These are phyloP conservation scores for Yamadazyma membranifaciens DNA, from an alignment of 1,139 yeast species.

Conservation along the genomic window DNA sequence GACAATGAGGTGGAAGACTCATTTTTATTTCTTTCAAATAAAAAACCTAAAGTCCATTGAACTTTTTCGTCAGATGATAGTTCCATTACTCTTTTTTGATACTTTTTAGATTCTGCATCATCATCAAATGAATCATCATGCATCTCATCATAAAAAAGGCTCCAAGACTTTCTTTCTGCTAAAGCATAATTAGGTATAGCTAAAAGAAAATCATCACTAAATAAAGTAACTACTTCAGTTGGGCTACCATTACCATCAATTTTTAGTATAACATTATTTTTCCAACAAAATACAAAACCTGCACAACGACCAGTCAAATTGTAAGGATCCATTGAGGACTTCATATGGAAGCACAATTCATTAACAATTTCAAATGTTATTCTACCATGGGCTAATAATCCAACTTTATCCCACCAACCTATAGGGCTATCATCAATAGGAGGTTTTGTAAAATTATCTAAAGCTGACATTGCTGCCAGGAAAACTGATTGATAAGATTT, in stretches of 20 bases:
- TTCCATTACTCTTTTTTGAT: slow-evolving; percentile 37
- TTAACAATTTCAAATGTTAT: slow-evolving; percentile 51
- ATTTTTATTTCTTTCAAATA: slow-evolving; percentile 37
- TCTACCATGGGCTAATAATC: slow-evolving; percentile 45
- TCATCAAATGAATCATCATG: slow-evolving; percentile 22
- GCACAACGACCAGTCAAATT: slow-evolving; percentile 63
- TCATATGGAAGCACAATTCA: slow-evolving; percentile 54
- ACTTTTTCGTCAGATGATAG: slow-evolving; percentile 41
- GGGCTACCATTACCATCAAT: slow-evolving; percentile 66
- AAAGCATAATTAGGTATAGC: slow-evolving; percentile 59
- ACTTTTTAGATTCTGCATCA: slow-evolving; percentile 32
- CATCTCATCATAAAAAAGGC: slow-evolving; percentile 29
- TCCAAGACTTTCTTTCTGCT: slow-evolving; percentile 35
- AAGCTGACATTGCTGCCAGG: slow-evolving; percentile 37
- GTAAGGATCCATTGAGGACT: slow-evolving; percentile 78
- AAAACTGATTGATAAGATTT: slow-evolving; percentile 43
- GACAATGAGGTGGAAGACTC: slow-evolving; percentile 17
- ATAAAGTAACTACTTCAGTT: slow-evolving; percentile 58
- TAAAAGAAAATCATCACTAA: slow-evolving; percentile 65
- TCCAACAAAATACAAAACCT: slow-evolving; percentile 82
- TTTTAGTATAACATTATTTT: slow-evolving; percentile 56
- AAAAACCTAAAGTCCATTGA: slow-evolving; percentile 41
- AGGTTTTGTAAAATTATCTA: slow-evolving; percentile 63
- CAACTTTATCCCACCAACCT: slow-evolving; percentile 66
- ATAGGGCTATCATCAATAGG: slow-evolving; percentile 81